Evolutionary conservation across 179 eudicot genomes (phyloP).

Genomic region (Beta corolliflora): DNA sequence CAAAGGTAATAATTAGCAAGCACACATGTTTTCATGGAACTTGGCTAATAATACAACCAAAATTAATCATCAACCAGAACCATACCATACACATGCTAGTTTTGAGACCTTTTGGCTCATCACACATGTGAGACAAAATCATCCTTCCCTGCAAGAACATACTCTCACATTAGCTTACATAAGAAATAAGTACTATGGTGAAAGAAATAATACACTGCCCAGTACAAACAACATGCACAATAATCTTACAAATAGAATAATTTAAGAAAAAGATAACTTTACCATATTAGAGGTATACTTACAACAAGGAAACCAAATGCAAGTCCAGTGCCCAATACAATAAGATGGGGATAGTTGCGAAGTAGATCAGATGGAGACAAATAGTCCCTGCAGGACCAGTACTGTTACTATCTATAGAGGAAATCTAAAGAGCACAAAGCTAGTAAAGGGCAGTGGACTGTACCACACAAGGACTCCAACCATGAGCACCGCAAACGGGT

Average conservation of each 20-base stretch:
- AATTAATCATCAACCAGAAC: slow-evolving; percentile 6
- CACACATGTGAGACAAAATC: slow-evolving; percentile 94
- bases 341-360: no score
- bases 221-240: background rate
- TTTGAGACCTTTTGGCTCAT: slow-evolving; percentile 98
- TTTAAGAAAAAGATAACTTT: no score
- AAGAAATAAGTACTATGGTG: background rate
- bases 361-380: no score
- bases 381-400: no score
- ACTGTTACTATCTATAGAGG: no score
- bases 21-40: background rate
- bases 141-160: slow-evolving; percentile 82
- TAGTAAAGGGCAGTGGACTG: no score
- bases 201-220: background rate
- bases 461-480: no score
- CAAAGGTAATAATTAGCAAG: background rate
- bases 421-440: no score
- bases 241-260: background rate
- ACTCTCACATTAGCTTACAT: slow-evolving; percentile 21
- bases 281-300: no score
- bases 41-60: background rate
- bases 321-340: no score
- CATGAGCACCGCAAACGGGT: no score
- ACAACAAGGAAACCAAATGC: no score
- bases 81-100: slow-evolving; percentile 97